Conservation (phyloP, 441 rosid genomes). For the Adansonia rubrostipa region DNA sequence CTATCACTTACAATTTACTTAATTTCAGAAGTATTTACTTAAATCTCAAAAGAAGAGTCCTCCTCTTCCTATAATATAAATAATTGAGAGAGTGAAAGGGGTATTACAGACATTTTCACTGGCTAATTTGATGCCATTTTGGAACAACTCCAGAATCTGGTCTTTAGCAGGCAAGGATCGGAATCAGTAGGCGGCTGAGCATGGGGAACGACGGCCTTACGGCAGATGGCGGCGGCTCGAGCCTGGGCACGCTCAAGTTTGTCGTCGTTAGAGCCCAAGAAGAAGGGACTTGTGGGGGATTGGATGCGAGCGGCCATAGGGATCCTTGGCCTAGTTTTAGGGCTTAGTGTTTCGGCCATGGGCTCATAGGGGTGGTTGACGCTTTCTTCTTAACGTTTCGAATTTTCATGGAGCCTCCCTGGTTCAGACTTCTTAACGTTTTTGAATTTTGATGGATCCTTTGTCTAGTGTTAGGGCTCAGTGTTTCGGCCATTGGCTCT, state of each 20-base stretch:
- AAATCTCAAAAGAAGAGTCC: not conserved
- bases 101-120: constrained; percentile 71
- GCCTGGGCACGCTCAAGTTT: constrained; percentile 80
- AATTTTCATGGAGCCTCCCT: no score
- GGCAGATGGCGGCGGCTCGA: constrained; percentile 88
- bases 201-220: constrained; percentile 48
- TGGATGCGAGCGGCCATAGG: constrained; percentile 58
- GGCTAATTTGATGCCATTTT: constrained; percentile 90
- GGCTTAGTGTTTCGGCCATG: constrained; percentile 79
- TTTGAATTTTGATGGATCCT: no score
- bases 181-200: constrained; percentile 36
- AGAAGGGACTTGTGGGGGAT: constrained; percentile 76
- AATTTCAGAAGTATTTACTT: not conserved
- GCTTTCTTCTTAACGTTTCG: no score
- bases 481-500: constrained; percentile 73
- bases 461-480: constrained; percentile 71
- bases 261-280: constrained; percentile 80
- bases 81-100: not conserved
- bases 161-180: constrained; percentile 74
- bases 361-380: no score
- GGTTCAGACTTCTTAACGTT: no score
- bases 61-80: not conserved
- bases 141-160: constrained; percentile 82
- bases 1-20: not conserved
- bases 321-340: constrained; percentile 60